Base-by-base conservation (phyloP, 495 filamentous ascomycete genomes). In the Schizothecium vesticola region DNA sequence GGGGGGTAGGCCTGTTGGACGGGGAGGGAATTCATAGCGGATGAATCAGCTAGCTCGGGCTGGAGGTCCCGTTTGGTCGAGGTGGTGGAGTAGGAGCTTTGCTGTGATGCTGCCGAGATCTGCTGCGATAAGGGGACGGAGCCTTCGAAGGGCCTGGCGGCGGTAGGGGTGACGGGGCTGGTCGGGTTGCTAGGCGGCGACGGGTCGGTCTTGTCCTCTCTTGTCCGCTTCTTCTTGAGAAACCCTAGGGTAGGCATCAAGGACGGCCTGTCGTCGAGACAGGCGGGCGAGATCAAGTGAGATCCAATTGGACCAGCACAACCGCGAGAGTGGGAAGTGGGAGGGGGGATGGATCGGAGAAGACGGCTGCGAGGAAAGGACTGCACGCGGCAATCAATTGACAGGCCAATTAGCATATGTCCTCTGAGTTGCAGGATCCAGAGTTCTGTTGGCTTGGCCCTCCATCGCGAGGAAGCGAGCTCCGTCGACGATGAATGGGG, bases 211-310 rank as follows among this genome's bases (percentile, higher is more conserved):
- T 86, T 81, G 77, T 85, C 74, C 83, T 88, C 79, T 88, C 92
- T 97, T 82, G 94, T 96, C 86, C 92, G 89, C 86, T 96, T 93
- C 89, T 97, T 97, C 86, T 97, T 99, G 75, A 99, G 87, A 75
- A 97, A 90, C 70, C 92, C 91, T 81, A 92, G 84, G 73, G 80
- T 86, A 83, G 89, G 90, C 90, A 93, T 93, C 77, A 76, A 78
- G 69, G 56, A 61, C 33, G 22, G 67, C 64, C 71, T 51, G 43
- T 31, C 56, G 29, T 63, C 11, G 67, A 68, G 72, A 75, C 67
- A 63, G 67, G 59, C 65, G 66, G 69, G 67, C 68, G 28, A 25
- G 26, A 63, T 51, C 68, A 33, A 36, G 57, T 56, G 63, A 66
- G 59, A 67, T 73, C 72, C 63, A 59, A 74, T 71, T 71, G 72